Conservation (phyloP, 768 basidiomycete genomes). For the Gloeophyllum trabeum region DNA sequence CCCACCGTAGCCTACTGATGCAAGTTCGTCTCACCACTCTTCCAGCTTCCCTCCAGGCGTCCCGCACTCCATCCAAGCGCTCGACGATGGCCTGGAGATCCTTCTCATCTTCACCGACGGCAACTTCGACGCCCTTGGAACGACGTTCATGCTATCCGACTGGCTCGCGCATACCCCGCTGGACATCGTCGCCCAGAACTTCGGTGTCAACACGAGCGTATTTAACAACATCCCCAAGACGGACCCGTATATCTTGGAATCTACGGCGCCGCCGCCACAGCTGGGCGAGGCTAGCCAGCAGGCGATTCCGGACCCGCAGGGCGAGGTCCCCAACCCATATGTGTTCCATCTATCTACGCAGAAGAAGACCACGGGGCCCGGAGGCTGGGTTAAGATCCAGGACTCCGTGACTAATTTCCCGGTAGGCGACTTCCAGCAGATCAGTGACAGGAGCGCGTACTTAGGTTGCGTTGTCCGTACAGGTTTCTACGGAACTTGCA, state of each 20-base stretch:
- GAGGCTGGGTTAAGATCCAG: conserved; percentile 17
- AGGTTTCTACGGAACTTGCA: conserved; percentile 9
- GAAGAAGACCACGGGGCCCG: conserved; percentile 10
- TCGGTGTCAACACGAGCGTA: conserved; percentile 12
- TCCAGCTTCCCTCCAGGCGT: conserved; percentile 14
- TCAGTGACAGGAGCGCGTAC: too few relatives aligned
- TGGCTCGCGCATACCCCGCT: conserved; percentile 18
- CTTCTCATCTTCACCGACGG: conserved; percentile 17
- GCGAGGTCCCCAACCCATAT: conserved; percentile 9
- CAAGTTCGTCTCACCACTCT: background rate
- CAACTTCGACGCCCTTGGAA: conserved; percentile 16
- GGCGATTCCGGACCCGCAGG: conserved; percentile 9
- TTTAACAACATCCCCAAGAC: conserved; percentile 12
- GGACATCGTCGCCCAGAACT: conserved; percentile 15
- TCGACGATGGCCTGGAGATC: conserved; percentile 15
- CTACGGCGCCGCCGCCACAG: conserved; percentile 9
- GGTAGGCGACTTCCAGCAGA: background rate
- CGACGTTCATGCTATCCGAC: conserved; percentile 18
- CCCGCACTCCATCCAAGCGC: conserved; percentile 15
- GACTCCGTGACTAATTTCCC: conserved; percentile 16
- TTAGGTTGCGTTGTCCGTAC: too few relatives aligned
- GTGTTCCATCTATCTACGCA: conserved; percentile 14
- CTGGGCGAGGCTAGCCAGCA: conserved; percentile 11
- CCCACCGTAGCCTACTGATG: background rate
- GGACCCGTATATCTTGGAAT: conserved; percentile 14